Evolutionary conservation across 2,329 filamentous ascomycete species (phyloP), one percentile per base, ranked within the genome.

Genomic region (Alternaria consortialis): DNA sequence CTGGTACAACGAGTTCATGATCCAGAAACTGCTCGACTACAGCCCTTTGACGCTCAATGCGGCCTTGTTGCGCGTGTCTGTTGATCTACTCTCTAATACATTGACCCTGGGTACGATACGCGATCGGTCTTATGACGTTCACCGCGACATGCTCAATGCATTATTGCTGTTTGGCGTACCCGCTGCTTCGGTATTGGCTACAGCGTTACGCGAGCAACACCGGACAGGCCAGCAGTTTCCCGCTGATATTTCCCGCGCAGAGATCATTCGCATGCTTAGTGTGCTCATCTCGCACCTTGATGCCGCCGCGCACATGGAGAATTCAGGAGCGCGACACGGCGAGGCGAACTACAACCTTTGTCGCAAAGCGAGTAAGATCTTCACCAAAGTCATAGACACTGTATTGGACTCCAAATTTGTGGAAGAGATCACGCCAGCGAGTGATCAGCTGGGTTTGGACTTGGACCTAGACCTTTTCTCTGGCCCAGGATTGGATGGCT

Each of bases 231-330:
- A 70, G 17, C 66, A 72, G 6, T 76, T 80, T 29, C 75, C 77
- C 0, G 66, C 69, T 7, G 68, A 65, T 1, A 74, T 79, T 2
- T 78, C 77, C 0, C 68, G 78, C 17, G 64, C 74, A 1, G 75
- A 77, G 11, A 74, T 80, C 3, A 77, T 81, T 37, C 78, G 80
- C 6, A 77, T 76, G 65, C 59, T 81, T 0, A 76, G 74, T 32
- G 79, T 81, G 0, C 74, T 82, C 15, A 79, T 80, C 15, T 73
- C 71, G 3, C 77, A 80, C 51, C 69, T 82, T 1, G 79, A 81
- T 31, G 66, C 72, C 4, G 69, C 72, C 1, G 66, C 68, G 2
- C 67, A 74, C 31, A 50, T 71, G 7, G 73, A 75, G 12, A 73
- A 69, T 13, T 72, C 69, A 0, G 77, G 77, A 17, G 74, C 74